Evolutionary conservation across 2,329 filamentous ascomycete genomes (phyloP).

Genomic region (Coniochaeta prunicola): DNA sequence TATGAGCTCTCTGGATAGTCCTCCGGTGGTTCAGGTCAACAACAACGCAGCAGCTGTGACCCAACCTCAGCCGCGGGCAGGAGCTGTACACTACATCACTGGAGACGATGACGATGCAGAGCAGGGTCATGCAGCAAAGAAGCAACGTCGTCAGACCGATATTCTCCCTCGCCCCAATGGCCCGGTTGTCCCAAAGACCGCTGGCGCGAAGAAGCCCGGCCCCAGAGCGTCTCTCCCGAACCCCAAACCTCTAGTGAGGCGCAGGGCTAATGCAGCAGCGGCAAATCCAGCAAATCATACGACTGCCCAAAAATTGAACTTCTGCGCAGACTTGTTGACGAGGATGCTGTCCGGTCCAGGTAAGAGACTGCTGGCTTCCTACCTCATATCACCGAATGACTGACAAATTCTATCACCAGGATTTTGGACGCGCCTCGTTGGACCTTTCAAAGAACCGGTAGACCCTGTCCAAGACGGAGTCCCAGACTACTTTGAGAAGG

Average conservation of each 20-base stretch:
- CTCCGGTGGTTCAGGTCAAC: conserved; percentile 24
- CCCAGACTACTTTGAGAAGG: conserved; percentile 54
- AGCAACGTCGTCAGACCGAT: conserved; percentile 36
- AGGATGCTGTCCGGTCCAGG: conserved; percentile 57
- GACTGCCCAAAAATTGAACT: conserved; percentile 42
- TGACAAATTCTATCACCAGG: conserved; percentile 27
- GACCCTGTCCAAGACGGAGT: conserved; percentile 39
- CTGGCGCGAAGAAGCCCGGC: conserved; percentile 18
- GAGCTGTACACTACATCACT: conserved; percentile 26
- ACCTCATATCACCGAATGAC: neutral
- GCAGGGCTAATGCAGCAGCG: conserved; percentile 19
- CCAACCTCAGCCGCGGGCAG: conserved; percentile 15
- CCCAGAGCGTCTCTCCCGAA: conserved; percentile 21
- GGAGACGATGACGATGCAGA: conserved; percentile 25
- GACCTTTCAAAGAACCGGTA: conserved; percentile 44
- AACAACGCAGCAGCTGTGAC: conserved; percentile 8
- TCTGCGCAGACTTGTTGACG: conserved; percentile 49
- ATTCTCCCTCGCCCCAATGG: conserved; percentile 12
- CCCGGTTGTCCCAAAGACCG: conserved; percentile 9
- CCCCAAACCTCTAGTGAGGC: conserved; percentile 20
- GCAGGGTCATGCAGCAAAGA: conserved; percentile 22
- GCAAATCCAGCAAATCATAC: conserved; percentile 21
- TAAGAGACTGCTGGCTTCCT: conserved; percentile 20
- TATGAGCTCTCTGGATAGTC: conserved; percentile 48
- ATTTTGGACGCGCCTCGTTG: conserved; percentile 60